Conservation (phyloP, 768 basidiomycete species). For the Macrolepiota fuliginosa region DNA sequence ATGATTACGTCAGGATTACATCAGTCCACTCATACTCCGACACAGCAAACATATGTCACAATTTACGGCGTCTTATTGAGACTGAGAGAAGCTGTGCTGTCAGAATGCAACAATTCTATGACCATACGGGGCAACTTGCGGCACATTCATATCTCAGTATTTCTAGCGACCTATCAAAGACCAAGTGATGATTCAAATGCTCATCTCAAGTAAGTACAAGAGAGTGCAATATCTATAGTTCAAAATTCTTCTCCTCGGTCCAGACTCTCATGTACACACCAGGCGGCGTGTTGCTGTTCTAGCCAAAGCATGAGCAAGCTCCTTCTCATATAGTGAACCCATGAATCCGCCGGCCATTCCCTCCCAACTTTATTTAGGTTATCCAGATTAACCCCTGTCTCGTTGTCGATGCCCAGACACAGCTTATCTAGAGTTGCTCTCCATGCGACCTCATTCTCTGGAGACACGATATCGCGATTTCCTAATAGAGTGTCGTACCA, state of each 20-base stretch:
- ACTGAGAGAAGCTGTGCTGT: no score
- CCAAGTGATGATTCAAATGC: no score
- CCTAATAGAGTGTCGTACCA: slow-evolving; percentile 60
- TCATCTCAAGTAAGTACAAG: no score
- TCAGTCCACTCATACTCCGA: background rate
- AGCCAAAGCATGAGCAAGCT: slow-evolving; percentile 10
- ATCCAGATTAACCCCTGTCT: slow-evolving; percentile 7
- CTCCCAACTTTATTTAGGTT: slow-evolving; percentile 7
- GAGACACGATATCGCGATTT: slow-evolving; percentile 40
- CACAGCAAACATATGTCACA: no score
- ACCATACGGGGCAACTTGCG: no score
- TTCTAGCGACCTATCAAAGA: no score
- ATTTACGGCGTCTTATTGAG: no score
- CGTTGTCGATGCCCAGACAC: slow-evolving; percentile 28
- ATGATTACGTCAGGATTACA: no score
- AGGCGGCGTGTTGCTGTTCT: slow-evolving; percentile 8
- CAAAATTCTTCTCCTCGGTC: slow-evolving; percentile 4
- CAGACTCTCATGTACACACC: slow-evolving; percentile 1
- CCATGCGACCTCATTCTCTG: slow-evolving; percentile 50
- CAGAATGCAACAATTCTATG: no score
- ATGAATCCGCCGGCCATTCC: slow-evolving; percentile 6
- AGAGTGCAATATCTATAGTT: background rate
- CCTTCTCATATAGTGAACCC: slow-evolving; percentile 9
- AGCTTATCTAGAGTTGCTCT: slow-evolving; percentile 33
- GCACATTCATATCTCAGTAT: no score